Base-by-base conservation (phyloP, 108 stramenopile genomes). In the Stephanodiscus minutulus region DNA sequence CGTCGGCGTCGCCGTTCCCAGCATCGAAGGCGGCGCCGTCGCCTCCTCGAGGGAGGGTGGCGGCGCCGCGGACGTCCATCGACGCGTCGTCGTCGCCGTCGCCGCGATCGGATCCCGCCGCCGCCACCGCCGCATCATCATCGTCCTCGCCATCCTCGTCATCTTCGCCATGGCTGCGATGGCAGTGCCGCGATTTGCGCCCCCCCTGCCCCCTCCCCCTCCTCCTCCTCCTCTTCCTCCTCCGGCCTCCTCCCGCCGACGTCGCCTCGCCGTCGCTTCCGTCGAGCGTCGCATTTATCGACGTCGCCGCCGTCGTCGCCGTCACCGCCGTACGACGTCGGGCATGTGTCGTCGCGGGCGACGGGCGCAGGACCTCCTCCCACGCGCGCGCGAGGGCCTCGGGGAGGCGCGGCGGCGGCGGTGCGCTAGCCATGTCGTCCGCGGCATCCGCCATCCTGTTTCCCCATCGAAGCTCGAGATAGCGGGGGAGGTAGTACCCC, bases 401-500 rank as follows among this genome's bases (percentile, higher is more conserved):
- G 8, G 28, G 48, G n/a, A 67, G 49, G 0, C n/a, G 22, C 47
- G 47, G n/a, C 18, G 50, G 22, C 7, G 20, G 7, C 15, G 18
- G 7, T 7, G 8, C 31, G 21, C 57, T 28, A 4, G 35, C 20
- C 18, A 39, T n/a, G 56, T 43, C 36, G 68, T 41, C 37, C 8
- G 21, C 39, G 24, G 11, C 7, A 39, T 39, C 8, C 39, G 39
- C 1, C 7, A 8, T 1, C 39, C 39, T 39, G 7, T 5, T 15
- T 6, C 49, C 67, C 24, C n/a, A 4, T 41, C 69, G 75, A 22
- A 62, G 48, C 21, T 44, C 55, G 44, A 76, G 66, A 53, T 76
- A 76, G 31, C 22, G 17, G 1, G 67, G 75, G 24, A 76, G 36
- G 18, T 47, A 63, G 33, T 63, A 68, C 12, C 66, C 67, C 13